Conservation (phyloP, 805 yeast genomes). For the Kuraishia cidri region DNA sequence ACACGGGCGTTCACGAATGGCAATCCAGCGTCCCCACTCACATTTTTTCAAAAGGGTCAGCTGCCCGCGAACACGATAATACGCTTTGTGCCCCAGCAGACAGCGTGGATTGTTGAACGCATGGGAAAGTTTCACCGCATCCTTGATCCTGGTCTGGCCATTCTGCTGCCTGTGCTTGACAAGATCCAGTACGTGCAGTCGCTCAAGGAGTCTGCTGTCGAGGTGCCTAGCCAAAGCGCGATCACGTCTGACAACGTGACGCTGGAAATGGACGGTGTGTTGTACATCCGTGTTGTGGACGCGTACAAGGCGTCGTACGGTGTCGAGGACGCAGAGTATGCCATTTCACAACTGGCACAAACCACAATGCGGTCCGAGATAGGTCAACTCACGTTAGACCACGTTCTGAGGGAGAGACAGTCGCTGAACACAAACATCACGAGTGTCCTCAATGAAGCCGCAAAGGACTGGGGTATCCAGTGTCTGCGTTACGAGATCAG, state of each 20-base stretch:
- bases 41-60: constrained; percentile 51
- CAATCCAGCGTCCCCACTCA: constrained; percentile 20
- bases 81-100: constrained; percentile 82
- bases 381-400: constrained; percentile 74
- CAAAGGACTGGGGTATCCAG: constrained; percentile 77
- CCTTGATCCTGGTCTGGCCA: constrained; percentile 70
- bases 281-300: constrained; percentile 69
- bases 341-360: constrained; percentile 78
- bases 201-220: constrained; percentile 76
- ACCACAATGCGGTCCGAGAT: constrained; percentile 89
- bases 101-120: constrained; percentile 85
- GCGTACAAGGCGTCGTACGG: constrained; percentile 84
- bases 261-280: constrained; percentile 76
- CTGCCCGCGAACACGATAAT: constrained; percentile 71
- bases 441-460: constrained; percentile 74
- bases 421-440: constrained; percentile 66
- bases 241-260: constrained; percentile 83
- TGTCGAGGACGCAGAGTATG: constrained; percentile 82
- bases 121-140: constrained; percentile 77
- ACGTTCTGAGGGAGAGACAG: constrained; percentile 72
- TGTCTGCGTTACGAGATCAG: constrained; percentile 82
- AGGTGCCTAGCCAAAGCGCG: constrained; percentile 77
- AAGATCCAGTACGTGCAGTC: constrained; percentile 76
- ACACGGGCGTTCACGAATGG: too few species aligned
- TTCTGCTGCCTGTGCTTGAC: constrained; percentile 66